Percentiles rank a stretch among this genome's conserved stretches.
These are phyloP conservation scores for Termitomyces sp. DNA, from an alignment of 768 basidiomycete genomes.

Conservation along the genomic window DNA sequence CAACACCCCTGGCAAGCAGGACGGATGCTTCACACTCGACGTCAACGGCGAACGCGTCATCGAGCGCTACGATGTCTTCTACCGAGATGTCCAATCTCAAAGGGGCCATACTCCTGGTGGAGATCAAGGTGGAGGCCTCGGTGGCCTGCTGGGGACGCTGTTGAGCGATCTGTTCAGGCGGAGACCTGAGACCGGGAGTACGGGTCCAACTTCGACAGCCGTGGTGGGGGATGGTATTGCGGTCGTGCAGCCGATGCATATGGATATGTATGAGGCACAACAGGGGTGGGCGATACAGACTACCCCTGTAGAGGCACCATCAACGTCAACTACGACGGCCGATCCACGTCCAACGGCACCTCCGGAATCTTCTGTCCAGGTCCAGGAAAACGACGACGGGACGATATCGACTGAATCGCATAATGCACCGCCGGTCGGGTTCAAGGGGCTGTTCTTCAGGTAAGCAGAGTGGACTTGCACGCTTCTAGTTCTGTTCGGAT, in stretches of 20 bases:
- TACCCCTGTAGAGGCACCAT: neutral
- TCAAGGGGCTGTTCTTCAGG: conserved; percentile 75
- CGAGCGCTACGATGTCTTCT: conserved; percentile 53
- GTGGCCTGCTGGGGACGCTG: conserved; percentile 7
- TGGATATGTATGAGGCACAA: conserved; percentile 4
- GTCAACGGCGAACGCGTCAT: conserved; percentile 61
- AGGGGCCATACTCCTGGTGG: neutral
- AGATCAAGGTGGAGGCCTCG: neutral
- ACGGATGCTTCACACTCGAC: conserved; percentile 61
- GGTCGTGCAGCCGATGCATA: neutral
- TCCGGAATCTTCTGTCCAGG: neutral
- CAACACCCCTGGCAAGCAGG: conserved; percentile 69
- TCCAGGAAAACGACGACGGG: neutral
- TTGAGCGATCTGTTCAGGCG: conserved; percentile 7
- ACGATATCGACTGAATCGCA: conserved; percentile 9
- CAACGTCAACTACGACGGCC: neutral
- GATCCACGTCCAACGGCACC: neutral
- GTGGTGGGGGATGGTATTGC: neutral
- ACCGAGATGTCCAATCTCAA: conserved; percentile 39
- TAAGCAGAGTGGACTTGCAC: conserved; percentile 18
- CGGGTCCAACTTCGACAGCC: neutral
- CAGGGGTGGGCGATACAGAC: conserved; percentile 6
- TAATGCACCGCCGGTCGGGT: conserved; percentile 30
- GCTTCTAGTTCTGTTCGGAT: neutral
- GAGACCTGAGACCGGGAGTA: neutral